These are phyloP conservation scores for Crithidia bombi DNA, from an alignment of 208 protist species.

Conservation along the genomic window DNA sequence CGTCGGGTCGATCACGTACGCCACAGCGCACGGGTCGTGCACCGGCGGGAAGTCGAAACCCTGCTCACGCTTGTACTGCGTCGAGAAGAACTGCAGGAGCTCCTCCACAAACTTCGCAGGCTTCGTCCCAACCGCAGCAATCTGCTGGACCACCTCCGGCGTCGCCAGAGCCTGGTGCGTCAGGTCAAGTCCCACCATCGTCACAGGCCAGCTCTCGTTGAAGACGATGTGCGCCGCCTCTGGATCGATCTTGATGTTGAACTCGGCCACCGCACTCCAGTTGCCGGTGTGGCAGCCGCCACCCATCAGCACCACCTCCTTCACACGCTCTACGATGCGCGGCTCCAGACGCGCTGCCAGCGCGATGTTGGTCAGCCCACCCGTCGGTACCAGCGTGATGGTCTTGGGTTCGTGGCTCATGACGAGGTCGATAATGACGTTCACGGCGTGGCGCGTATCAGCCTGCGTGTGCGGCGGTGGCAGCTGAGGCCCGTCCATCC, in stretches of 20 bases:
- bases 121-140: conserved; percentile 42
- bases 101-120: conserved; percentile 22
- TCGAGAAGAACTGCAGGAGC: conserved; percentile 14
- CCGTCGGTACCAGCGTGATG: conserved; percentile 69
- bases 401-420: conserved; percentile 58
- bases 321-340: conserved; percentile 65
- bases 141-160: conserved; percentile 40
- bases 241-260: conserved; percentile 79
- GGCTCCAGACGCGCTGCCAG: conserved; percentile 70
- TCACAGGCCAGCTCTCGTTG: conserved; percentile 57
- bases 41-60: conserved; percentile 30
- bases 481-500: conserved; percentile 50
- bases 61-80: conserved; percentile 18
- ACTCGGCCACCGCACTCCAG: conserved; percentile 66
- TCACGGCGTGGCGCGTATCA: conserved; percentile 53
- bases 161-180: conserved; percentile 78
- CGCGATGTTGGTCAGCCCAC: conserved; percentile 87
- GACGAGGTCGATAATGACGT: conserved; percentile 61
- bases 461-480: conserved; percentile 24
- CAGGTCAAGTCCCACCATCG: conserved; percentile 86
- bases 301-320: conserved; percentile 85
- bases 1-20: conserved; percentile 73
- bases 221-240: conserved; percentile 85
- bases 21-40: conserved; percentile 83
- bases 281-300: conserved; percentile 69